A percentile compares a stretch with the other conserved stretches of the same genome.
phyloP scores from a whole-genome alignment of 768 basidiomycete genomes.

The Tricholoma flavovirens region DNA sequence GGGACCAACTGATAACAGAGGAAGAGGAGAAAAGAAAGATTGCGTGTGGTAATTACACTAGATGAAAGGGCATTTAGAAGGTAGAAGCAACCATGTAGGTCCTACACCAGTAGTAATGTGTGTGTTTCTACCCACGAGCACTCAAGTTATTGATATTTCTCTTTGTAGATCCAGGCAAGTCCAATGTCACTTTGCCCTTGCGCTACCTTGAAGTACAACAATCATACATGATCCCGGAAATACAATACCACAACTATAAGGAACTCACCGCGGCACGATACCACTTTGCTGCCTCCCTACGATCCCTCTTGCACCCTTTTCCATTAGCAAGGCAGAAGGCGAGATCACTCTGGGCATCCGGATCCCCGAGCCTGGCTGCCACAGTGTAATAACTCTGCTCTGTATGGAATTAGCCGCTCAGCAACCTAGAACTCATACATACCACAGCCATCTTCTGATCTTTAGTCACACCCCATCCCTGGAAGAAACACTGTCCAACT shows the following conservation, averaged over 20 bases:
- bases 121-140: too few relatives aligned
- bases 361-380: constrained; percentile 79
- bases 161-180: constrained; percentile 89
- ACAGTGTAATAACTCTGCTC: constrained; percentile 75
- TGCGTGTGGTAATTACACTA: too few relatives aligned
- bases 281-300: constrained; percentile 83
- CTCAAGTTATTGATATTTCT: constrained; percentile 65
- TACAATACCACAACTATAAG: background rate
- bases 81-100: too few relatives aligned
- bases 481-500: constrained; percentile 89
- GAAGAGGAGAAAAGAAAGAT: too few relatives aligned
- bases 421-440: constrained; percentile 22
- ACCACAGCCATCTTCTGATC: constrained; percentile 90
- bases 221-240: background rate
- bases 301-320: constrained; percentile 85
- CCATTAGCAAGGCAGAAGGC: constrained; percentile 84
- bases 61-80: too few relatives aligned
- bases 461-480: constrained; percentile 84
- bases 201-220: constrained; percentile 24
- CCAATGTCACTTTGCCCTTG: constrained; percentile 82
- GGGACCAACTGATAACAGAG: too few relatives aligned
- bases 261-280: constrained; percentile 75
- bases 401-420: background rate
- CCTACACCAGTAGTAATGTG: too few relatives aligned
- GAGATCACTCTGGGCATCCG: constrained; percentile 82